phyloP scores from a whole-genome alignment of 2,329 filamentous ascomycete species.

The Colletotrichum tofieldiae region DNA sequence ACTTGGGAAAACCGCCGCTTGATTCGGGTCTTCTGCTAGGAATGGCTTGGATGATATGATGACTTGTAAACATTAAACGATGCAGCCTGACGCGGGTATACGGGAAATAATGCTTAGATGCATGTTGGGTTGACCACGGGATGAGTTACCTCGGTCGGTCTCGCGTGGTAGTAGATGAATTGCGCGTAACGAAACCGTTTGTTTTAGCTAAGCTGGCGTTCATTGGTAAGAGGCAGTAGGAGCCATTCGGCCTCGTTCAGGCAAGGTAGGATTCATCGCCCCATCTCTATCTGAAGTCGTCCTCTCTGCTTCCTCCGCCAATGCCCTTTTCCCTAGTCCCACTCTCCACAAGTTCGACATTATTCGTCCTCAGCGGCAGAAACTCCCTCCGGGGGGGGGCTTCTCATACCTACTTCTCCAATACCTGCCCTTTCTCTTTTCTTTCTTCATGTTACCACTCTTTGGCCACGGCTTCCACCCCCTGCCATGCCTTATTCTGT shows the following conservation, averaged over 20 bases:
- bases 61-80: constrained; percentile 17
- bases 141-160: background rate
- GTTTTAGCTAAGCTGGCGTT: background rate
- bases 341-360: background rate
- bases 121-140: background rate
- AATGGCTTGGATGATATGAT: constrained; percentile 19
- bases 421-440: background rate
- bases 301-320: background rate
- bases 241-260: too few relatives aligned
- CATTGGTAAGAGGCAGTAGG: background rate
- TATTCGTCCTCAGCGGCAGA: background rate
- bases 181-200: background rate
- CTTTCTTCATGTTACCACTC: background rate
- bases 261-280: background rate
- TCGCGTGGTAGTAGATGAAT: background rate
- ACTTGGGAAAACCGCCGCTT: background rate
- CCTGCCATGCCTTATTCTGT: background rate
- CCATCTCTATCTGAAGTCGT: background rate
- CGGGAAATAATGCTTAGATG: background rate
- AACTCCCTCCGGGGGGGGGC: background rate
- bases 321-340: background rate
- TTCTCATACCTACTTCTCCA: background rate
- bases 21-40: background rate
- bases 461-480: background rate
- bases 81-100: constrained; percentile 5